Percentiles rank a stretch among this genome's conserved stretches.
These are phyloP conservation scores for Kluyveromyces starmeri DNA, from an alignment of 805 yeast genomes.

Conservation along the genomic window DNA sequence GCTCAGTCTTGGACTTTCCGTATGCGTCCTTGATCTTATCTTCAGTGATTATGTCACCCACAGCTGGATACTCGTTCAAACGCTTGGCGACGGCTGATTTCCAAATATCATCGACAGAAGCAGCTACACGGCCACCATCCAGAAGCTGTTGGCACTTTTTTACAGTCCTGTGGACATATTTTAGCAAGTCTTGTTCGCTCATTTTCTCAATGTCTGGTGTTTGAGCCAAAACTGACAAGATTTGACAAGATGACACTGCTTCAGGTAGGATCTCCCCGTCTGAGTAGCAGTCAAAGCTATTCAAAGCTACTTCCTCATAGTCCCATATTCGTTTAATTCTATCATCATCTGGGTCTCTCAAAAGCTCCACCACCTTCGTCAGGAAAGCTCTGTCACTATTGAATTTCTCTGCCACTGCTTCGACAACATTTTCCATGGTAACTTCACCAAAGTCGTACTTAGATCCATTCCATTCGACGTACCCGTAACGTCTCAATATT, in stretches of 20 bases:
- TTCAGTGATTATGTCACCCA: too few species aligned
- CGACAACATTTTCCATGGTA: constrained; percentile 30
- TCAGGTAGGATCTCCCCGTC: constrained; percentile 57
- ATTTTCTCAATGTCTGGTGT: constrained; percentile 19
- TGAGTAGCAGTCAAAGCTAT: constrained; percentile 53
- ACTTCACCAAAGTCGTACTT: constrained; percentile 77
- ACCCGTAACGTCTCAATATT: constrained; percentile 82
- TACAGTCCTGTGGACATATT: constrained; percentile 39
- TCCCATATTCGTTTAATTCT: constrained; percentile 30
- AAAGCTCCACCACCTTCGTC: constrained; percentile 28
- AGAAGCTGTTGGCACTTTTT: constrained; percentile 55
- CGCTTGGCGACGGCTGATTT: constrained; percentile 23
- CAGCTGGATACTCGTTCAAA: constrained; percentile 40
- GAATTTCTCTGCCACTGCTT: constrained; percentile 28
- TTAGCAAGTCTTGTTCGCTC: constrained; percentile 15
- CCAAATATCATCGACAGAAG: constrained; percentile 22
- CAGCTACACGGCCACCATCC: constrained; percentile 43
- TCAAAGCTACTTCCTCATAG: constrained; percentile 37
- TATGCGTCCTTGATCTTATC: constrained; percentile 16
- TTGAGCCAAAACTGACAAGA: constrained; percentile 34
- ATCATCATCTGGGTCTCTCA: constrained; percentile 21
- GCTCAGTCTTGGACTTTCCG: constrained; percentile 17
- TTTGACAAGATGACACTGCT: constrained; percentile 43
- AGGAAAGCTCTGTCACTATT: constrained; percentile 23
- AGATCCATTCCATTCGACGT: constrained; percentile 68